phyloP scores from a whole-genome alignment of 1,284 basidiomycete species.

The Pseudomicrostroma phylloplanum region DNA sequence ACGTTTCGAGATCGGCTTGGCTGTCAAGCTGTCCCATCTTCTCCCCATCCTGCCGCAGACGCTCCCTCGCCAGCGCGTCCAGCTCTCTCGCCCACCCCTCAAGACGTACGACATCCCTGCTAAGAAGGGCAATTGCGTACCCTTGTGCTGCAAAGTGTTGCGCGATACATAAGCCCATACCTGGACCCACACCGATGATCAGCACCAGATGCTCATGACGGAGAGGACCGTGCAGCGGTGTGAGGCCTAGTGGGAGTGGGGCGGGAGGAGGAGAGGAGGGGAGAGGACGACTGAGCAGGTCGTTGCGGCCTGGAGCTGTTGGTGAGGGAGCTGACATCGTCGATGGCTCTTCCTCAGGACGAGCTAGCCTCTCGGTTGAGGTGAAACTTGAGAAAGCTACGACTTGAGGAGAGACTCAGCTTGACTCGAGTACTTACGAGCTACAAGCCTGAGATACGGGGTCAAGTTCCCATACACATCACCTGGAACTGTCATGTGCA shows the following conservation, averaged over 20 bases:
- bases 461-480: too few species aligned
- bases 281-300: constrained; percentile 19
- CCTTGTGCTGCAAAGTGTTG: constrained; percentile 29
- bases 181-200: constrained; percentile 35
- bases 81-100: constrained; percentile 24
- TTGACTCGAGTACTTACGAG: too few species aligned
- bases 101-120: constrained; percentile 24
- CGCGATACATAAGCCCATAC: constrained; percentile 31
- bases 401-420: too few species aligned
- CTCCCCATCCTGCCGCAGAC: constrained; percentile 5
- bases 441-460: too few species aligned
- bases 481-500: too few species aligned
- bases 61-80: constrained; percentile 13
- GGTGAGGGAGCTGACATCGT: too few species aligned
- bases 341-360: too few species aligned
- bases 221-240: constrained; percentile 25
- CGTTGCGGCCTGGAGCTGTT: constrained; percentile 14
- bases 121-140: constrained; percentile 33
- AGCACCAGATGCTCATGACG: constrained; percentile 26
- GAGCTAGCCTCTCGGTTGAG: too few species aligned
- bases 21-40: background rate
- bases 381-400: too few species aligned
- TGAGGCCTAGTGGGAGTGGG: constrained; percentile 20
- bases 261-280: constrained; percentile 19
- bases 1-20: background rate